These are phyloP conservation scores for Marasmius tenuissimus DNA, from an alignment of 1,284 basidiomycete species.

Conservation along the genomic window DNA sequence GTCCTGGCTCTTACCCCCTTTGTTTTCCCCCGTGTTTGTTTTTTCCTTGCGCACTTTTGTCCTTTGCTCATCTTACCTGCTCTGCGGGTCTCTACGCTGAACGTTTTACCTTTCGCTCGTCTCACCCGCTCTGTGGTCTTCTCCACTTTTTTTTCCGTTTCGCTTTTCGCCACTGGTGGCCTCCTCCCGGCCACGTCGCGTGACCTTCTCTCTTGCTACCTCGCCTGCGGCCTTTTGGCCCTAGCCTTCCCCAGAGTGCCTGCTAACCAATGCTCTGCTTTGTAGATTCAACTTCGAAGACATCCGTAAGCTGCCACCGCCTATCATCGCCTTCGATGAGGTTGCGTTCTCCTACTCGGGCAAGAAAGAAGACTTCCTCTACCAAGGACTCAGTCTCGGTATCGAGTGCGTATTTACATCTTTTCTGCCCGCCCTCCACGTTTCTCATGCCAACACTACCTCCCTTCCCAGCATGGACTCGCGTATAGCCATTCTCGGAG, in stretches of 20 bases:
- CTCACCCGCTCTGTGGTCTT: neutral
- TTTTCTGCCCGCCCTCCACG: neutral
- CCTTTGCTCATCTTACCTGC: neutral
- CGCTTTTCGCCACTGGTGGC: neutral
- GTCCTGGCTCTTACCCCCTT: conserved; percentile 1
- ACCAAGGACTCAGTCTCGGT: conserved; percentile 89
- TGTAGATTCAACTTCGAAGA: conserved; percentile 92
- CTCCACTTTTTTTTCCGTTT: too few species aligned
- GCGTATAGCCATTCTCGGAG: conserved; percentile 94
- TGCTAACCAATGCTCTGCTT: neutral
- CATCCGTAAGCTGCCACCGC: conserved; percentile 90
- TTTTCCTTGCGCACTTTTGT: neutral
- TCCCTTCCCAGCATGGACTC: conserved; percentile 79
- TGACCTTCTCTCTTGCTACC: neutral
- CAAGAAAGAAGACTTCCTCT: conserved; percentile 85
- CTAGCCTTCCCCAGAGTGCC: neutral
- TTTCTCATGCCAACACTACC: neutral
- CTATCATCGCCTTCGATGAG: conserved; percentile 94
- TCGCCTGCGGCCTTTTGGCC: neutral
- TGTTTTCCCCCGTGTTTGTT: neutral
- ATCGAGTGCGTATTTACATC: conserved; percentile 69
- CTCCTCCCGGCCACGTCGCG: neutral
- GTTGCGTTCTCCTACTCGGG: conserved; percentile 97
- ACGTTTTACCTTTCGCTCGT: neutral
- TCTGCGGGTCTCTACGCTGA: neutral